These are phyloP conservation scores for Zygotorulaspora mrakii DNA, from an alignment of 1,139 yeast genomes.

Conservation along the genomic window DNA sequence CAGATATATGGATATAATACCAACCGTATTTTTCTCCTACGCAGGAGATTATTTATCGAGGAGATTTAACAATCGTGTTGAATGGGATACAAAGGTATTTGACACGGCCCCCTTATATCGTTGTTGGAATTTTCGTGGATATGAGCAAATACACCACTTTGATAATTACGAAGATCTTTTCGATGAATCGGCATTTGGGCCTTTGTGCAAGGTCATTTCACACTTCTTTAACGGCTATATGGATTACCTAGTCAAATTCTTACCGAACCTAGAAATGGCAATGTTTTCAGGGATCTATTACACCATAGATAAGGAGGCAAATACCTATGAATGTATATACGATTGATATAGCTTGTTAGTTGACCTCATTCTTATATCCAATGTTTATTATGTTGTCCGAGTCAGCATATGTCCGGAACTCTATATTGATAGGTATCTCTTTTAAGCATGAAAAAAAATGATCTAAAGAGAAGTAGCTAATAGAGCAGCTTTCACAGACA, in stretches of 20 bases:
- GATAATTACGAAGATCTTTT: conserved; percentile 38
- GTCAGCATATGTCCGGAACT: too few species aligned
- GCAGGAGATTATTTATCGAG: conserved; percentile 45
- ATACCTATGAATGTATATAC: conserved; percentile 20
- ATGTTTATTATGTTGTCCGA: conserved; percentile 4
- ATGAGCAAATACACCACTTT: conserved; percentile 38
- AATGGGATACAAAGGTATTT: conserved; percentile 32
- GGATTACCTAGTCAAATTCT: conserved; percentile 26
- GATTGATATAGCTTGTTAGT: conserved; percentile 14
- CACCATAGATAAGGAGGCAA: conserved; percentile 18
- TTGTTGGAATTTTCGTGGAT: conserved; percentile 46
- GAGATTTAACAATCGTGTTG: conserved; percentile 34
- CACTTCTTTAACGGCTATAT: conserved; percentile 44
- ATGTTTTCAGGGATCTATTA: conserved; percentile 33
- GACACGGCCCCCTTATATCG: conserved; percentile 35
- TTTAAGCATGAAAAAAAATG: too few species aligned
- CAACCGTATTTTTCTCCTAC: conserved; percentile 53
- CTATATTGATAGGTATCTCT: too few species aligned
- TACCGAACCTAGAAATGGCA: conserved; percentile 32
- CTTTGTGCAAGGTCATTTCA: conserved; percentile 34
- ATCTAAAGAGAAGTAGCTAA: too few species aligned
- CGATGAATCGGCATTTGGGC: conserved; percentile 34
- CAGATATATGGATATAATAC: conserved; percentile 55
- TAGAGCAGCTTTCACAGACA: too few species aligned
- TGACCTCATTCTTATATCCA: conserved; percentile 8